Conservation (phyloP, 371 early-diverging fungal genomes). For the Smittium mucronatum region DNA sequence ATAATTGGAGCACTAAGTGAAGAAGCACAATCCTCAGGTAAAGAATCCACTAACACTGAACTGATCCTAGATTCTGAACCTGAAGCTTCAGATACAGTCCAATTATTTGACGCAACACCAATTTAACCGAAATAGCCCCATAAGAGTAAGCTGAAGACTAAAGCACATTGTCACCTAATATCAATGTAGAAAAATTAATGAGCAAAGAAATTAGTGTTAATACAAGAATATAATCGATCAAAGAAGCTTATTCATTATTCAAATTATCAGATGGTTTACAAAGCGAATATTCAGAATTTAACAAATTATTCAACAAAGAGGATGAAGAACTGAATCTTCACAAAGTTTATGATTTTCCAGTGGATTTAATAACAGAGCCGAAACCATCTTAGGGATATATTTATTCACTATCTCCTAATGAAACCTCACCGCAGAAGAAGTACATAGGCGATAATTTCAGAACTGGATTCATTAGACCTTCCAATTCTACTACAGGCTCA, state of each 20-base stretch:
- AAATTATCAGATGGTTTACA: neutral
- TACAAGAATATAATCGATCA: neutral
- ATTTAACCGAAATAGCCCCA: neutral
- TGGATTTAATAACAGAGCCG: constrained; percentile 7
- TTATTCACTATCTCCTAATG: constrained; percentile 12
- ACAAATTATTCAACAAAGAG: constrained; percentile 1
- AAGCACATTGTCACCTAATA: too few relatives aligned
- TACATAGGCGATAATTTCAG: constrained; percentile 13
- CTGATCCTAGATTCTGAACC: neutral
- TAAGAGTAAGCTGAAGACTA: neutral
- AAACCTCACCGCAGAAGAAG: constrained; percentile 4
- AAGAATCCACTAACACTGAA: neutral
- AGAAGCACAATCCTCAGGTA: neutral
- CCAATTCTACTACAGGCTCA: constrained; percentile 32
- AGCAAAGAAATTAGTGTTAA: too few relatives aligned
- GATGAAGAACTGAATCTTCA: neutral
- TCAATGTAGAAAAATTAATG: too few relatives aligned
- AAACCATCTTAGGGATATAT: constrained; percentile 3
- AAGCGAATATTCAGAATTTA: neutral
- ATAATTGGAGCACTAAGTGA: neutral
- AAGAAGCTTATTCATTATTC: neutral
- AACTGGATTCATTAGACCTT: constrained; percentile 11
- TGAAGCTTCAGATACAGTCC: neutral
- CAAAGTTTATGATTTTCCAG: constrained; percentile 9
- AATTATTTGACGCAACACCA: constrained; percentile 1